Evolutionary conservation across 257 asterid genomes (phyloP).

Genomic region (Verbascum thapsus): DNA sequence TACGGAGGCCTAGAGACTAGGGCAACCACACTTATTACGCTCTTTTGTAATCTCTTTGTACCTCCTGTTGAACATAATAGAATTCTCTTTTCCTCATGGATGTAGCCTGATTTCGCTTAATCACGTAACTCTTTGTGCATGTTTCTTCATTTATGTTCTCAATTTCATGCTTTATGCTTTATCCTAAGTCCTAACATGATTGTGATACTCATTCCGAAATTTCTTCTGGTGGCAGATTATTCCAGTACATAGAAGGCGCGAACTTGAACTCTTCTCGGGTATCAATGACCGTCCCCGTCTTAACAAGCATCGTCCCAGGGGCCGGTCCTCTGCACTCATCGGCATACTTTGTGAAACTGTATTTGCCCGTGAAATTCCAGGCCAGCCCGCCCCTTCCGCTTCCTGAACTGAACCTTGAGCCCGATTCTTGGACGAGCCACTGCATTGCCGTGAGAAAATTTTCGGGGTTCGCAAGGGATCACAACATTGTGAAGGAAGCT

Average conservation of each 20-base stretch:
- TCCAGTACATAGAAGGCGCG: conserved; percentile 82
- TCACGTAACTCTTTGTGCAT: too few relatives aligned
- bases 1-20: too few relatives aligned
- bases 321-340: conserved; percentile 88
- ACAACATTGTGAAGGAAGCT: conserved; percentile 76
- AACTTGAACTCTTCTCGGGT: conserved; percentile 73
- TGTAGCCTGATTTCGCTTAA: too few relatives aligned
- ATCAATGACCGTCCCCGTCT: conserved; percentile 66
- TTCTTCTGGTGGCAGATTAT: conserved; percentile 47
- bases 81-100: too few relatives aligned
- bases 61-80: too few relatives aligned
- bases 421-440: conserved; percentile 54
- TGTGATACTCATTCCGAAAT: too few relatives aligned
- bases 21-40: too few relatives aligned
- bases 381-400: conserved; percentile 73
- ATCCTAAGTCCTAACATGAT: too few relatives aligned
- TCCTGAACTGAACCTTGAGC: conserved; percentile 67
- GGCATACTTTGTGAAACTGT: conserved; percentile 59
- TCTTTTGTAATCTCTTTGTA: too few relatives aligned
- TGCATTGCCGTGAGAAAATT: conserved; percentile 80
- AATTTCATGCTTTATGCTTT: too few relatives aligned
- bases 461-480: conserved; percentile 81
- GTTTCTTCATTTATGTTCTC: too few relatives aligned
- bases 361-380: conserved; percentile 63
- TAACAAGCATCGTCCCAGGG: conserved; percentile 81